Evolutionary conservation across 2,329 filamentous ascomycete genomes (phyloP).

Genomic region (Pseudocercospora ulei): DNA sequence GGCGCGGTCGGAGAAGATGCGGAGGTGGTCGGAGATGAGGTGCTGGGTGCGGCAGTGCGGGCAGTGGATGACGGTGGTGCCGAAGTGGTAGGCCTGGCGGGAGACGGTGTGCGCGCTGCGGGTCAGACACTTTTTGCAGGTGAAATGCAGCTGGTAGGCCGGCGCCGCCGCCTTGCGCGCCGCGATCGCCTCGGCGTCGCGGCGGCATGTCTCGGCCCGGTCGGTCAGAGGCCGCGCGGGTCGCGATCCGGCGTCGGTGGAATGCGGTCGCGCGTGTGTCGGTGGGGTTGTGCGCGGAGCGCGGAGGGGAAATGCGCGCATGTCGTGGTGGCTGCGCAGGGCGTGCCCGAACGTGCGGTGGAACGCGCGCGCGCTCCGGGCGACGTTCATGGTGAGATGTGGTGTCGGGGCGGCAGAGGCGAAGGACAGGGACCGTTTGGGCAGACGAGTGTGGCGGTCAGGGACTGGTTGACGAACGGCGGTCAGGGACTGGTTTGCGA

Average conservation of each 20-base stretch:
- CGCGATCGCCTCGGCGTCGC: constrained; percentile 31
- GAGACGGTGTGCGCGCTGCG: constrained; percentile 78
- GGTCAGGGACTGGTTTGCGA: too few species aligned
- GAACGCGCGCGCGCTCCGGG: constrained; percentile 32
- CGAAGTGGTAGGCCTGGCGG: constrained; percentile 90
- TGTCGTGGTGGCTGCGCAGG: constrained; percentile 28
- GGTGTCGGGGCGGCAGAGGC: constrained; percentile 1
- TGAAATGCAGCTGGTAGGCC: constrained; percentile 81
- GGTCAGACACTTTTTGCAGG: constrained; percentile 65
- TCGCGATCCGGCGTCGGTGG: constrained; percentile 9
- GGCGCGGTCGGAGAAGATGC: constrained; percentile 63
- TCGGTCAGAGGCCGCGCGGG: constrained; percentile 28
- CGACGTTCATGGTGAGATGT: constrained; percentile 11
- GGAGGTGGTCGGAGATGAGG: constrained; percentile 82
- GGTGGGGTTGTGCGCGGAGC: constrained; percentile 9
- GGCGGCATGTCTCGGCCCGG: constrained; percentile 19
- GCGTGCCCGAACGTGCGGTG: constrained; percentile 31
- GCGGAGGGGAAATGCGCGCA: constrained; percentile 16
- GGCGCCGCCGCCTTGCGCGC: constrained; percentile 46
- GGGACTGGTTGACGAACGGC: too few species aligned
- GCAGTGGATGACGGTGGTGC: constrained; percentile 80
- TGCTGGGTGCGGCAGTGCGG: constrained; percentile 78
- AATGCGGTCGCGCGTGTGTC: constrained; percentile 13
- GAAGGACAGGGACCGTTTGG: too few species aligned
- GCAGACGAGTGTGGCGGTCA: too few species aligned